Evolutionary conservation across 176 grass and related monocot species (phyloP).

Genomic region (Hordeum marinum): DNA sequence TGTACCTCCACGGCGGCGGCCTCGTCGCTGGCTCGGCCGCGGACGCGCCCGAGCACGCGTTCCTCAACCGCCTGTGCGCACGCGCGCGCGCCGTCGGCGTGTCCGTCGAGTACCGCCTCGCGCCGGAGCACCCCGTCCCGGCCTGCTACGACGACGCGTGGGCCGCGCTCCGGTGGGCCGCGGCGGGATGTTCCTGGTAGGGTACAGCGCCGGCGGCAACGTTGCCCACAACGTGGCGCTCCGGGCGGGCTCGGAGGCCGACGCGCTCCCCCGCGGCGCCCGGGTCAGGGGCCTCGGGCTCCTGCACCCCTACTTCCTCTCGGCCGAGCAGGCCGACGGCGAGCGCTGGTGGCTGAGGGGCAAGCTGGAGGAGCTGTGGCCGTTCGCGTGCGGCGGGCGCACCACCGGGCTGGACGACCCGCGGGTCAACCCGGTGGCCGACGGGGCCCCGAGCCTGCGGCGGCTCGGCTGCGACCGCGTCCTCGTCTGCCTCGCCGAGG

Average conservation of each 20-base stretch:
- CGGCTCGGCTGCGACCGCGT: conserved; percentile 9
- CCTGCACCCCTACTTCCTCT: conserved; percentile 26
- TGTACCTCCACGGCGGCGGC: conserved; percentile 58
- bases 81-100: conserved; percentile 40
- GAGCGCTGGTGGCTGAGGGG: conserved; percentile 11
- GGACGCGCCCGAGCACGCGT: conserved; percentile 33
- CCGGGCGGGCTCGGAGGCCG: conserved; percentile 10
- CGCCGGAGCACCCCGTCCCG: conserved; percentile 57
- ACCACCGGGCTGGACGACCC: conserved; percentile 13
- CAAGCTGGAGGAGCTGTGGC: conserved; percentile 37
- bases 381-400: conserved; percentile 7
- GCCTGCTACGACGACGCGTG: conserved; percentile 54
- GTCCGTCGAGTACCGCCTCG: conserved; percentile 69
- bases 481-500: conserved; percentile 20
- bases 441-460: conserved; percentile 19
- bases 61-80: conserved; percentile 37
- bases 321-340: neutral
- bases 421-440: conserved; percentile 33
- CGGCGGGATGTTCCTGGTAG: conserved; percentile 23
- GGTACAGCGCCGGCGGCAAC: conserved; percentile 47
- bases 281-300: conserved; percentile 25
- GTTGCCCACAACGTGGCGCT: conserved; percentile 42
- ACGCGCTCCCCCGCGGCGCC: neutral
- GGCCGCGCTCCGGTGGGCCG: conserved; percentile 35
- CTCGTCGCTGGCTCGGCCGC: conserved; percentile 39